phyloP scores from a whole-genome alignment of 139 green algal genomes.

The Chlorella sp. region DNA sequence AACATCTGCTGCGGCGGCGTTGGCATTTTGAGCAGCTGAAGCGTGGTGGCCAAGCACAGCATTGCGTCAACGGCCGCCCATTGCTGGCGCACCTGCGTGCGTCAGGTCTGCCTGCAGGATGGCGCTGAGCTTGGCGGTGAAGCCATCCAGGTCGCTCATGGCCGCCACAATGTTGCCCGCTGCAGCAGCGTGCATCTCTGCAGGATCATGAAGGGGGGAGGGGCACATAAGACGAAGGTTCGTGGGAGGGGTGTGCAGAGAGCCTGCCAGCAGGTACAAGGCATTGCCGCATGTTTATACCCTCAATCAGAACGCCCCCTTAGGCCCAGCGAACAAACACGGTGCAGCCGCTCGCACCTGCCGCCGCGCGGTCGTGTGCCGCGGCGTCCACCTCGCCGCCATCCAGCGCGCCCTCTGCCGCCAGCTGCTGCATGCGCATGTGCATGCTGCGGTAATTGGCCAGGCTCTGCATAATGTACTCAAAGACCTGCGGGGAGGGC shows the following conservation, averaged over 20 bases:
- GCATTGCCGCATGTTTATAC: too few species aligned
- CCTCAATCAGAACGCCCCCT: too few species aligned
- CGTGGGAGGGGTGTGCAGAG: too few species aligned
- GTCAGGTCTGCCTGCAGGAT: conserved; percentile 76
- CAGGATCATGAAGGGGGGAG: neutral
- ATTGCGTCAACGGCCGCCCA: too few species aligned
- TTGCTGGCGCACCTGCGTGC: conserved; percentile 2
- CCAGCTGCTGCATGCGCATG: conserved; percentile 49
- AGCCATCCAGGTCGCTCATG: conserved; percentile 75
- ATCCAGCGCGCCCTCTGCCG: conserved; percentile 46
- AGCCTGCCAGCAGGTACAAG: too few species aligned
- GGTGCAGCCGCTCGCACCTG: neutral
- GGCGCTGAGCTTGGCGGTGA: conserved; percentile 64
- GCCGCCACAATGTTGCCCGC: conserved; percentile 19
- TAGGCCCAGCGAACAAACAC: too few species aligned
- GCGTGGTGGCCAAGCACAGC: too few species aligned
- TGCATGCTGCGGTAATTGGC: conserved; percentile 74
- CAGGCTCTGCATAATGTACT: conserved; percentile 84
- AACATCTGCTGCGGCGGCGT: too few species aligned
- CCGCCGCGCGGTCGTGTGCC: conserved; percentile 17
- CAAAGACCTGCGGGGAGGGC: conserved; percentile 71
- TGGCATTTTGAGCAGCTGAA: too few species aligned
- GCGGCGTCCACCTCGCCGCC: conserved; percentile 12
- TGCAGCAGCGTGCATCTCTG: conserved; percentile 11
- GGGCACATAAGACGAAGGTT: too few species aligned